Conservation (phyloP, 2,329 filamentous ascomycete genomes). For the Leptographium wingfieldii region DNA sequence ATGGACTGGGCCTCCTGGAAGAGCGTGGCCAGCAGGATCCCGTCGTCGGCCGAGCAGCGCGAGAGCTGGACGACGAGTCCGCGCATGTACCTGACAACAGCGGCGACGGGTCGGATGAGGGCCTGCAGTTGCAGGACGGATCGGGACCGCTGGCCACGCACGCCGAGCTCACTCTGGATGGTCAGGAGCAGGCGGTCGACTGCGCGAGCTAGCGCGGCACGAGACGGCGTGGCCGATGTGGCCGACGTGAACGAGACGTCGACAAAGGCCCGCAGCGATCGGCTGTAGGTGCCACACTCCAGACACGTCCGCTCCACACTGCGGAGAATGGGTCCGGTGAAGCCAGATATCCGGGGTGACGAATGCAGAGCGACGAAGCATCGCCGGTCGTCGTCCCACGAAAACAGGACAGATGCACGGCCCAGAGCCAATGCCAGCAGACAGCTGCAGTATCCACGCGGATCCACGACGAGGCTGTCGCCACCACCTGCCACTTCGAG, state of each 20-base stretch:
- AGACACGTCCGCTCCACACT: constrained; percentile 34
- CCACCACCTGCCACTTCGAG: constrained; percentile 22
- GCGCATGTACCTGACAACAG: constrained; percentile 39
- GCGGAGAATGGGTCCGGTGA: constrained; percentile 35
- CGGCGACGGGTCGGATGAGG: constrained; percentile 31
- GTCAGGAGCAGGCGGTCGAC: constrained; percentile 34
- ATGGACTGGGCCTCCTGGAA: constrained; percentile 50
- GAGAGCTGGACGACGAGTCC: constrained; percentile 35
- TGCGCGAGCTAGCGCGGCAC: constrained; percentile 39
- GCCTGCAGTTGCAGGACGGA: constrained; percentile 43
- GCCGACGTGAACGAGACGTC: constrained; percentile 6
- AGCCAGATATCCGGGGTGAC: constrained; percentile 41
- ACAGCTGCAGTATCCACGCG: constrained; percentile 38
- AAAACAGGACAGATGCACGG: constrained; percentile 58
- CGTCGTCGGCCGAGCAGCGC: constrained; percentile 34
- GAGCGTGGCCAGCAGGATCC: constrained; percentile 47
- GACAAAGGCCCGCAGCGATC: constrained; percentile 17
- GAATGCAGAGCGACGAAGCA: constrained; percentile 7
- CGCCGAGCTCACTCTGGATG: constrained; percentile 35
- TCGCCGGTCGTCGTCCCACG: constrained; percentile 37
- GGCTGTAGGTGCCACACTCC: constrained; percentile 33
- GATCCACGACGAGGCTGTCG: constrained; percentile 30
- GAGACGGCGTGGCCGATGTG: constrained; percentile 25
- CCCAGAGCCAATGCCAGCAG: constrained; percentile 57
- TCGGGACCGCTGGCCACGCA: constrained; percentile 25